Evolutionary conservation across 331 rosid species (phyloP), one percentile per base, ranked within the genome.

Genomic region (Pyracantha coccinea): DNA sequence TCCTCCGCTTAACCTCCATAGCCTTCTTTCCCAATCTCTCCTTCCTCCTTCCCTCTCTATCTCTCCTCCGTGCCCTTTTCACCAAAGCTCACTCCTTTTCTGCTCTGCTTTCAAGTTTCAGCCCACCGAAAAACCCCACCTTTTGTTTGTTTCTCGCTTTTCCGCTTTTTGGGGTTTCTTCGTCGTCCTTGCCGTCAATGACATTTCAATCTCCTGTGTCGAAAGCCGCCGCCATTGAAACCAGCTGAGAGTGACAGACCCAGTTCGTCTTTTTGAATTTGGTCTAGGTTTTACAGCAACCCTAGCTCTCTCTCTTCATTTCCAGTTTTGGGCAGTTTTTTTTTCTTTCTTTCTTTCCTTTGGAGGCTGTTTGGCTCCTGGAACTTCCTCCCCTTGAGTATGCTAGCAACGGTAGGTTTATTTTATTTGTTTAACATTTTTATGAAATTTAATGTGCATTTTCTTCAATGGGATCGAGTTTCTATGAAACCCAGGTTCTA

Each of bases 151-250:
- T 28, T 47, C 27, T 32, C 21, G n/a, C 6, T 69, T 73, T 60
- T 17, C 8, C 19, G 27, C 35, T 68, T 68, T 64, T 38, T 63
- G 66, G 75, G 66, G 45, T 35, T 76, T 57, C 10, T 50, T 21
- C 58, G 16, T 68, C 60, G 35, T 78, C 67, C 63, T 23, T 15
- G 45, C 55, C n/a, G 79, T 68, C 29, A 83, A 77, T 70, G 87
- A 72, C 24, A 50, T 24, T 57, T 24, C 63, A 66, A 21, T 21
- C 72, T 53, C 32, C 71, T 57, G 71, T 58, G 8, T 32, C 41
- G 41, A 33, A 33, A 33, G 41, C 27, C 64, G 45, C 69, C 45
- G 45, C 45, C 45, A 38, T 0, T 64, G 28, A 4, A 77, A 55
- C 79, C 27, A 54, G 63, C 74, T 61, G 28, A 24, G 65, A 20